phyloP scores from a whole-genome alignment of 768 basidiomycete genomes.

The Termitomyces sp. region DNA sequence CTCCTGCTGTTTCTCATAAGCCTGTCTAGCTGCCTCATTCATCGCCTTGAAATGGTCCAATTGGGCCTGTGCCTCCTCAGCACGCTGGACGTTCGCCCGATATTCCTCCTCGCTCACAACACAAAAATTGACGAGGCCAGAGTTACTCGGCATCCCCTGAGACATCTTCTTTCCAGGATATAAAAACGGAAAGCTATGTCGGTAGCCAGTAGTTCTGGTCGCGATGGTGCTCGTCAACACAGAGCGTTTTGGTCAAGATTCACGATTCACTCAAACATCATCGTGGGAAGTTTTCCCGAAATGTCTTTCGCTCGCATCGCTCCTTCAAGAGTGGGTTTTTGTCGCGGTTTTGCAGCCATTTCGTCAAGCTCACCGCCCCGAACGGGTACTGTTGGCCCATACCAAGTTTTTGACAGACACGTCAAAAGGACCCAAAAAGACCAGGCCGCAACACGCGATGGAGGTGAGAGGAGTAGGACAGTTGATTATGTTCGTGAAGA shows the following conservation, averaged over 20 bases:
- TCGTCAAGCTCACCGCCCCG: constrained; percentile 37
- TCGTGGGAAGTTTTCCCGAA: constrained; percentile 11
- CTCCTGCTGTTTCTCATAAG: constrained; percentile 17
- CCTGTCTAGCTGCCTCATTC: constrained; percentile 36
- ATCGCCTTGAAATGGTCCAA: constrained; percentile 23
- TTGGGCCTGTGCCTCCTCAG: constrained; percentile 25
- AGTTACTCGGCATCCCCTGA: constrained; percentile 11
- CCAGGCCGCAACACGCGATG: constrained; percentile 53
- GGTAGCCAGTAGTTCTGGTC: neutral
- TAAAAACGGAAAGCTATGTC: neutral
- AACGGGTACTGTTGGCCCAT: constrained; percentile 51
- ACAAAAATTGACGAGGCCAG: neutral
- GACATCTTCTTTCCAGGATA: constrained; percentile 5
- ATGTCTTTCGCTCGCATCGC: constrained; percentile 19
- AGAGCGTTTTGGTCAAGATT: neutral
- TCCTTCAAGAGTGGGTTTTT: constrained; percentile 11
- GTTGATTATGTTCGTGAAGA: constrained; percentile 93
- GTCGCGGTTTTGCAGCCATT: constrained; percentile 43
- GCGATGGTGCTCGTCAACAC: neutral
- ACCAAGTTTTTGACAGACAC: constrained; percentile 81
- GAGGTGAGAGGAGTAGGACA: constrained; percentile 56
- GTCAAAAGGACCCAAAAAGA: constrained; percentile 78
- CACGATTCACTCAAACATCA: neutral
- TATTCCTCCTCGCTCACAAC: constrained; percentile 25
- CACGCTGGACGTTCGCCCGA: constrained; percentile 18